Conservation (phyloP, 345 rosid genomes). For the Citrus maxima region DNA sequence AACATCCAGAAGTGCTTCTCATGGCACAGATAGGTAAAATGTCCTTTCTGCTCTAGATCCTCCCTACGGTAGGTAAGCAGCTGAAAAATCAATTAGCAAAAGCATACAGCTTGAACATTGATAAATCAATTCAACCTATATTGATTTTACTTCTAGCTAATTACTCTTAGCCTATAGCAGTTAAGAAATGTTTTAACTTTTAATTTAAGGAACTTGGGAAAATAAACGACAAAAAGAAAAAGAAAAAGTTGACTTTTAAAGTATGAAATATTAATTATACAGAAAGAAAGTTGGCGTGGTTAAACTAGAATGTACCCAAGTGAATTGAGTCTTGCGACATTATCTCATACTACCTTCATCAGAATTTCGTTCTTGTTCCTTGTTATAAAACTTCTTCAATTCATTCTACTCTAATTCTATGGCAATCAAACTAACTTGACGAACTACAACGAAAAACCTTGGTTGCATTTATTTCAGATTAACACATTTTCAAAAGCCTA, state of each 20-base stretch:
- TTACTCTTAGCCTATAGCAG: not conserved
- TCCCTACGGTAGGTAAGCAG: slow-evolving; percentile 43
- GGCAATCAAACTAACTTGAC: not conserved
- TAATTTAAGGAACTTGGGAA: not conserved
- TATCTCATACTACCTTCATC: no score
- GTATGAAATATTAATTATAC: not conserved
- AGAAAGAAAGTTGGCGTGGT: not conserved
- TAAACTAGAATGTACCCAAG: no score
- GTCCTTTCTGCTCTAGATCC: slow-evolving; percentile 54
- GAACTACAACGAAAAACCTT: not conserved
- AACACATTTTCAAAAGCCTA: not conserved
- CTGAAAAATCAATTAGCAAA: no score
- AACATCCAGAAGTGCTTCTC: slow-evolving; percentile 79
- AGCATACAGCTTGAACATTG: not conserved
- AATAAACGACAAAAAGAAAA: not conserved
- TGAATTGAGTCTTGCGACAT: no score
- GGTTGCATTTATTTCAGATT: not conserved
- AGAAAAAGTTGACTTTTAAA: not conserved
- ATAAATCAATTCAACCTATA: not conserved
- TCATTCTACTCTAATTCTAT: not conserved
- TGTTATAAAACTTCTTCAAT: not conserved
- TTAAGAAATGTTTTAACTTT: not conserved
- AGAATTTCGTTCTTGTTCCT: no score
- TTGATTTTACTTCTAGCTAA: not conserved
- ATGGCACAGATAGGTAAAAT: slow-evolving; percentile 78